These are phyloP conservation scores for Metschnikowia noctiluminum DNA, from an alignment of 805 yeast species.

Conservation along the genomic window DNA sequence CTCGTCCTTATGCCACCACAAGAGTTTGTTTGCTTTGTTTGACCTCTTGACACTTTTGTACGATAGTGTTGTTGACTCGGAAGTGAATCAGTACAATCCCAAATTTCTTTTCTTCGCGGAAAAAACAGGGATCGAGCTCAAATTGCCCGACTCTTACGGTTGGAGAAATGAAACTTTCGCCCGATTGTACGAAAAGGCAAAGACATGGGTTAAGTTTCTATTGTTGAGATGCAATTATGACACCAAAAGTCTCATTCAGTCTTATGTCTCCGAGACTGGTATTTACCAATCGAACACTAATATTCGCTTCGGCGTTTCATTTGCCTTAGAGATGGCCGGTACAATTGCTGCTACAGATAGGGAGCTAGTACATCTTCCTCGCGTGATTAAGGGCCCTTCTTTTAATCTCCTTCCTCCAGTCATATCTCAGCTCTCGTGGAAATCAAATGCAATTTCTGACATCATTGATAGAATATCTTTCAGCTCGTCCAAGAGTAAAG, in stretches of 20 bases:
- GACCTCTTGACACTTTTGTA: constrained; percentile 78
- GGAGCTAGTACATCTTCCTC: constrained; percentile 53
- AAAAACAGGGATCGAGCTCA: constrained; percentile 46
- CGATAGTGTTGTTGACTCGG: constrained; percentile 80
- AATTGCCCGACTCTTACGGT: constrained; percentile 68
- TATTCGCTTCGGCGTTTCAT: constrained; percentile 78
- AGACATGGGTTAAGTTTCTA: constrained; percentile 62
- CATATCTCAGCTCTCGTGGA: constrained; percentile 75
- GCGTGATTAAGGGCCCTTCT: constrained; percentile 29
- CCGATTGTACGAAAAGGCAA: constrained; percentile 55
- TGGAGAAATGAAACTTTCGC: constrained; percentile 73
- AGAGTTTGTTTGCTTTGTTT: constrained; percentile 70
- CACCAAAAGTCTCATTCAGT: constrained; percentile 72
- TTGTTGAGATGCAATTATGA: constrained; percentile 64
- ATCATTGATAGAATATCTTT: constrained; percentile 29
- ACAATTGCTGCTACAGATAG: constrained; percentile 61
- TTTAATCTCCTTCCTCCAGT: constrained; percentile 67
- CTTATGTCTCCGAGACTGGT: constrained; percentile 54
- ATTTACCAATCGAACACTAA: constrained; percentile 16
- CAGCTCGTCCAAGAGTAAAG: constrained; percentile 25
- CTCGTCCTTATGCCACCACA: constrained; percentile 70
- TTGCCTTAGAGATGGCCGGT: constrained; percentile 89
- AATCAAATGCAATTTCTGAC: constrained; percentile 41
- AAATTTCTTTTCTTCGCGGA: constrained; percentile 55
- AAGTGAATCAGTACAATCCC: constrained; percentile 81